Evolutionary conservation across 2,329 filamentous ascomycete species (phyloP).

Genomic region (Cordyceps cicadae): DNA sequence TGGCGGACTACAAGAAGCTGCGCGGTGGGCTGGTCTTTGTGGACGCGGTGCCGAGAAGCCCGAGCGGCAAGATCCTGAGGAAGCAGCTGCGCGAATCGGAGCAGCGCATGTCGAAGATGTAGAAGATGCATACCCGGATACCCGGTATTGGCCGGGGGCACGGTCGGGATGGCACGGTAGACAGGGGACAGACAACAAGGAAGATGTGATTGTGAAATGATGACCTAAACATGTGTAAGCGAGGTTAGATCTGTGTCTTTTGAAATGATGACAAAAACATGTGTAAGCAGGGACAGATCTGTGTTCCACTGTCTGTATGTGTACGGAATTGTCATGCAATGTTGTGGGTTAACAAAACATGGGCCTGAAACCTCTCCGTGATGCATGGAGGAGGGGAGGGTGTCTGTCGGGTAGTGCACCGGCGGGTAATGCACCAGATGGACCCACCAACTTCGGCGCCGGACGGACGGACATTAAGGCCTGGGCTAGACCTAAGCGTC

Average conservation of each 20-base stretch:
- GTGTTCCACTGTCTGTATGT: not conserved
- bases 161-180: too few species aligned
- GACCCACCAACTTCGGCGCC: not conserved
- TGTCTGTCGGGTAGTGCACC: constrained; percentile 1
- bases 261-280: not conserved
- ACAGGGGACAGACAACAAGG: too few species aligned
- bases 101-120: constrained; percentile 16
- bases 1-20: constrained; percentile 54
- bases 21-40: constrained; percentile 61
- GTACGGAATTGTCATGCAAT: not conserved
- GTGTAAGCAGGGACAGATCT: not conserved
- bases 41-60: constrained; percentile 59
- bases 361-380: not conserved
- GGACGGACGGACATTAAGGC: too few species aligned
- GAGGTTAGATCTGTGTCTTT: not conserved
- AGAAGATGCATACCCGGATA: not conserved
- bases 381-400: not conserved
- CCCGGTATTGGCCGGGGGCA: not conserved
- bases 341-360: not conserved
- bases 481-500: too few species aligned
- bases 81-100: constrained; percentile 29
- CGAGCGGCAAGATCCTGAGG: constrained; percentile 40
- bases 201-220: not conserved
- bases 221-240: too few species aligned
- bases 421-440: not conserved